Conservation (phyloP, 768 basidiomycete species). For the Lentinula edodes region DNA sequence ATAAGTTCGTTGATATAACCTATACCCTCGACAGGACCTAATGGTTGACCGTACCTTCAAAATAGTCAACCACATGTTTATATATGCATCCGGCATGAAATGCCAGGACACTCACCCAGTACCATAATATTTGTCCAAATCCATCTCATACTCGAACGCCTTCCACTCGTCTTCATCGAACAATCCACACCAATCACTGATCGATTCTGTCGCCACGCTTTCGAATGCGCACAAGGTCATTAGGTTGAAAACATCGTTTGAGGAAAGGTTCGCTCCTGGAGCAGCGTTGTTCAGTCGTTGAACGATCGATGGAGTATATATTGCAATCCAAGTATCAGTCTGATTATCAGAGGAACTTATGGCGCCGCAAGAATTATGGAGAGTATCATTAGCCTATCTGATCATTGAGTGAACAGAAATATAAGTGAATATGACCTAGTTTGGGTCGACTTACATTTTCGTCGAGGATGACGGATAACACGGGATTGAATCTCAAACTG, state of each 20-base stretch:
- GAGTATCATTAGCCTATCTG: slow-evolving; percentile 51
- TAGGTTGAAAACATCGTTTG: slow-evolving; percentile 50
- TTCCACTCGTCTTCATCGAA: slow-evolving; percentile 62
- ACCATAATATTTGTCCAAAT: slow-evolving; percentile 74
- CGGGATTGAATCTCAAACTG: slow-evolving; percentile 35
- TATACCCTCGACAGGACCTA: slow-evolving; percentile 77
- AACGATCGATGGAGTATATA: slow-evolving; percentile 52
- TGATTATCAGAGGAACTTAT: slow-evolving; percentile 39
- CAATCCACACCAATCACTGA: slow-evolving; percentile 69
- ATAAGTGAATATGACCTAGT: neutral
- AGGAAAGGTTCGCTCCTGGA: slow-evolving; percentile 54
- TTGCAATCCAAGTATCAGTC: slow-evolving; percentile 47
- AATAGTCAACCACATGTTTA: neutral
- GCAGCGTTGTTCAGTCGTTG: slow-evolving; percentile 54
- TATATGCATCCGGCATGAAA: neutral
- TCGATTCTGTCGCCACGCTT: slow-evolving; percentile 43
- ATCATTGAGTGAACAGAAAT: neutral
- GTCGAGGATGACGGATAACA: slow-evolving; percentile 50
- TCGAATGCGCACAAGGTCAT: slow-evolving; percentile 81
- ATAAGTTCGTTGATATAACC: slow-evolving; percentile 90
- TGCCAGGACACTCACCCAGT: slow-evolving; percentile 47
- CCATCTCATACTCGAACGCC: slow-evolving; percentile 63
- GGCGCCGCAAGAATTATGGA: slow-evolving; percentile 61
- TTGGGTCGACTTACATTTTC: neutral
- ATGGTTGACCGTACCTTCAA: slow-evolving; percentile 54